These are phyloP conservation scores for Thermomucor indicae-seudaticae DNA, from an alignment of 371 early-diverging fungal genomes.

Conservation along the genomic window DNA sequence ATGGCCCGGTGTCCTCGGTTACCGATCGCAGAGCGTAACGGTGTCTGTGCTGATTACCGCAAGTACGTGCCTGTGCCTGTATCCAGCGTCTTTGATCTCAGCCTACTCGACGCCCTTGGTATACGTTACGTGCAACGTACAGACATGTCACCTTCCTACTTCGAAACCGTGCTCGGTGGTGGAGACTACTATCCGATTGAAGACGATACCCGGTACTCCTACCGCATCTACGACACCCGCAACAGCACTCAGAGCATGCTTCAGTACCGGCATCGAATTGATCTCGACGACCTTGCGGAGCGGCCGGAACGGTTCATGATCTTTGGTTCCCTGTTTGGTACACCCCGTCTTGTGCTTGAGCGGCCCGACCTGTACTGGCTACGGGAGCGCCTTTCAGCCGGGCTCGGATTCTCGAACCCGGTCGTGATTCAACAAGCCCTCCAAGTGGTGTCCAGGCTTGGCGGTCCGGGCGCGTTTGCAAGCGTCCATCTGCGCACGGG, in stretches of 20 bases:
- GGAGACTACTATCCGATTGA: constrained; percentile 19
- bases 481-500: constrained; percentile 50
- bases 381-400: constrained; percentile 18
- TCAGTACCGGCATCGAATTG: constrained; percentile 22
- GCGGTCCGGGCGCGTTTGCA: constrained; percentile 37
- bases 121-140: constrained; percentile 25
- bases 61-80: constrained; percentile 20
- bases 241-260: constrained; percentile 9
- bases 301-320: constrained; percentile 37
- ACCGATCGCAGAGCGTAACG: constrained; percentile 5
- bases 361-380: constrained; percentile 16
- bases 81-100: constrained; percentile 21
- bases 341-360: constrained; percentile 19
- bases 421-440: constrained; percentile 24
- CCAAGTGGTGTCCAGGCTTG: constrained; percentile 21
- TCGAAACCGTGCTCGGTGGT: constrained; percentile 8
- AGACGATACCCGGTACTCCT: constrained; percentile 36
- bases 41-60: constrained; percentile 16
- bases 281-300: constrained; percentile 27
- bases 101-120: constrained; percentile 14
- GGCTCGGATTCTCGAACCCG: constrained; percentile 31
- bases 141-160: constrained; percentile 26
- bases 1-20: constrained; percentile 8
- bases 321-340: constrained; percentile 44
- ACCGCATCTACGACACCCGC: constrained; percentile 42